Conservation (phyloP, 2,329 filamentous ascomycete species). For the Stachybotrys chlorohalonatus region DNA sequence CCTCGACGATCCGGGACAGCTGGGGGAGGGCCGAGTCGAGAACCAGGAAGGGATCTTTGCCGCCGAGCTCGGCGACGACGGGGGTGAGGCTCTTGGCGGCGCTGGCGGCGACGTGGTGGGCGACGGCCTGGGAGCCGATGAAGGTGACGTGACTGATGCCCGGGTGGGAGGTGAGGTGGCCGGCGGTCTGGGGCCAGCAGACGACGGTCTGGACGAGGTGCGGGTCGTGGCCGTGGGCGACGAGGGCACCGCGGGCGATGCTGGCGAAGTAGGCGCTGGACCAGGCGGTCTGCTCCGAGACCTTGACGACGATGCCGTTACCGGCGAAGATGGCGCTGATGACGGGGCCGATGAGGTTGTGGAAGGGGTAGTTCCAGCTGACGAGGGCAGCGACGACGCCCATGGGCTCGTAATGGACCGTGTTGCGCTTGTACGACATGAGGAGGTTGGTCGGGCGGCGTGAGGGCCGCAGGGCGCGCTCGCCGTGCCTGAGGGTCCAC, state of each 20-base stretch:
- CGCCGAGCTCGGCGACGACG: constrained; percentile 83
- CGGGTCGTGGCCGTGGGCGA: constrained; percentile 73
- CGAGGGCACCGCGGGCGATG: constrained; percentile 70
- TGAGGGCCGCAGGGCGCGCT: constrained; percentile 65
- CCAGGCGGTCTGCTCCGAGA: constrained; percentile 94
- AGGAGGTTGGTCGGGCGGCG: constrained; percentile 78
- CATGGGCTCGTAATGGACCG: constrained; percentile 81
- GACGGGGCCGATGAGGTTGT: constrained; percentile 86
- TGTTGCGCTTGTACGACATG: constrained; percentile 93
- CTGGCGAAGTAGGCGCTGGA: constrained; percentile 72
- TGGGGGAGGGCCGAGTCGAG: constrained; percentile 65
- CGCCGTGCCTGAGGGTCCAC: constrained; percentile 89
- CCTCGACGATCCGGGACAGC: constrained; percentile 65
- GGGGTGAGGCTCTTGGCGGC: constrained; percentile 83
- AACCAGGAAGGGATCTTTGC: constrained; percentile 87
- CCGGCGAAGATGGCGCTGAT: constrained; percentile 87
- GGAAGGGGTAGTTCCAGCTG: constrained; percentile 96
- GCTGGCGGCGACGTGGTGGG: constrained; percentile 77
- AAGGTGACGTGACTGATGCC: constrained; percentile 86
- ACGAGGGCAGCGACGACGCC: constrained; percentile 89
- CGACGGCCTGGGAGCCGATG: constrained; percentile 82
- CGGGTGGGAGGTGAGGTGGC: constrained; percentile 75
- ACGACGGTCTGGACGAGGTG: constrained; percentile 75
- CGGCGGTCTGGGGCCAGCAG: constrained; percentile 80
- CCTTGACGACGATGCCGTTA: constrained; percentile 88